Evolutionary conservation across 352 stramenopile species (phyloP), one percentile per base, ranked within the genome.

Genomic region (Elongisporangium senticosum): DNA sequence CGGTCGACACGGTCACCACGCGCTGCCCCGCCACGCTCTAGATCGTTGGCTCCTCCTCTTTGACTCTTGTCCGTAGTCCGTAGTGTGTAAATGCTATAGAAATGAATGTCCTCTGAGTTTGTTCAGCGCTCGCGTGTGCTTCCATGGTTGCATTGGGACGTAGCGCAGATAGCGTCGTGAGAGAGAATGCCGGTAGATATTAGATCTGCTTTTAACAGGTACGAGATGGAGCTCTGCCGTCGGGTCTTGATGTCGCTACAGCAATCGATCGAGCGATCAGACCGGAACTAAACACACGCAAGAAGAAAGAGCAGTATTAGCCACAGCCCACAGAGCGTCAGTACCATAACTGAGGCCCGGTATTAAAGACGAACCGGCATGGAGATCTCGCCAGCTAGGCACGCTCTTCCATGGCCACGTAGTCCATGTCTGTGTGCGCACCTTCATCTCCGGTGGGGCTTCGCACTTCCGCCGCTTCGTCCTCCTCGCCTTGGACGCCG

Each of bases 391-490:
- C 20, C 51, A 39, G 43, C 48, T 71, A 67, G 20, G 51, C 65
- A 22, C 49, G 56, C 52, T 73, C 65, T 49, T 89, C 71, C 52
- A 89, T 69, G 57, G 67, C 79, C 49, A 84, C 61, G 65, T 87
- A 87, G 75, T 87, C 75, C 54, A 68, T 65, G 59, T 71, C 66
- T 37, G 62, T 62, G 70, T 69, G 69, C 79, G 79, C 74, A 90
- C 81, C 81, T 87, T 90, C 81, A 49, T 89, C 79, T 20, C 69
- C 61, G 13, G 68, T 71, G 20, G 75, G 72, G 53, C 71, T 83
- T 55, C 54, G 65, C 7, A 69, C 73, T 49, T 87, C 74, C 19
- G 78, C 68, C 2, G 66, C 67, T 52, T 68, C 74, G 6, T 83
- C 68, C n/a, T 75, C 69, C 0, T 62, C 58, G 21, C 72, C 71